Percentiles rank a stretch among this genome's conserved stretches.
Evolutionary conservation across 1,139 yeast genomes (phyloP).

Genomic region (Ogataea hybrid): DNA sequence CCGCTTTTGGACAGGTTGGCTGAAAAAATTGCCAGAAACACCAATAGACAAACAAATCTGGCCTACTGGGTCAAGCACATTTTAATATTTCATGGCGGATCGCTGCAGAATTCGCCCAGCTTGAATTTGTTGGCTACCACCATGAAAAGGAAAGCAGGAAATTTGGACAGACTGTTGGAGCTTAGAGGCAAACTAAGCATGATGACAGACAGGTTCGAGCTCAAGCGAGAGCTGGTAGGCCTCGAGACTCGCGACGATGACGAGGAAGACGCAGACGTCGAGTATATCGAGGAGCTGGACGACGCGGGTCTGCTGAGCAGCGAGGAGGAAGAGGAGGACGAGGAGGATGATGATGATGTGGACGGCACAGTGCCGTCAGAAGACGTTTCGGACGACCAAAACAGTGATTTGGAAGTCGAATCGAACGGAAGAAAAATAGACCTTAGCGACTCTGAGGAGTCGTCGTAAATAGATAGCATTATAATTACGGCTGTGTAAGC

Average conservation of each 20-base stretch:
- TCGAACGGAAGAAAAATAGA: conserved; percentile 21
- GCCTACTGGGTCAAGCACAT: conserved; percentile 94
- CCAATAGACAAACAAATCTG: conserved; percentile 64
- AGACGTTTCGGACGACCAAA: conserved; percentile 34
- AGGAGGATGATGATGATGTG: conserved; percentile 41
- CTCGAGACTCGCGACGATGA: conserved; percentile 26
- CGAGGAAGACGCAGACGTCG: conserved; percentile 39
- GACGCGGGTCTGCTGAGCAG: conserved; percentile 28
- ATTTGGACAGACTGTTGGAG: conserved; percentile 76
- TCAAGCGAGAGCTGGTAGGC: conserved; percentile 55
- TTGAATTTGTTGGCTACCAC: conserved; percentile 78
- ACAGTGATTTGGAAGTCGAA: conserved; percentile 31
- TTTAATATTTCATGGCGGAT: conserved; percentile 87
- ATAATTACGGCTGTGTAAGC: conserved; percentile 6
- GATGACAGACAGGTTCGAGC: conserved; percentile 63
- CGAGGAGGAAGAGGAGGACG: conserved; percentile 33
- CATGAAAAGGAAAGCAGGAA: conserved; percentile 67
- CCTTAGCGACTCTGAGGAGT: conserved; percentile 11
- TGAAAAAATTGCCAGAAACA: conserved; percentile 68
- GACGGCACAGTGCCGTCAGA: conserved; percentile 40
- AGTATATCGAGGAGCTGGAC: conserved; percentile 36
- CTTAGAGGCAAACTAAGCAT: conserved; percentile 78
- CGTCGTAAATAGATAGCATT: conserved; percentile 13
- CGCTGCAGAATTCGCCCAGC: conserved; percentile 53
- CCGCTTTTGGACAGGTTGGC: conserved; percentile 77